Evolutionary conservation across 768 basidiomycete genomes (phyloP).

Genomic region (Termitomyces titanicus): DNA sequence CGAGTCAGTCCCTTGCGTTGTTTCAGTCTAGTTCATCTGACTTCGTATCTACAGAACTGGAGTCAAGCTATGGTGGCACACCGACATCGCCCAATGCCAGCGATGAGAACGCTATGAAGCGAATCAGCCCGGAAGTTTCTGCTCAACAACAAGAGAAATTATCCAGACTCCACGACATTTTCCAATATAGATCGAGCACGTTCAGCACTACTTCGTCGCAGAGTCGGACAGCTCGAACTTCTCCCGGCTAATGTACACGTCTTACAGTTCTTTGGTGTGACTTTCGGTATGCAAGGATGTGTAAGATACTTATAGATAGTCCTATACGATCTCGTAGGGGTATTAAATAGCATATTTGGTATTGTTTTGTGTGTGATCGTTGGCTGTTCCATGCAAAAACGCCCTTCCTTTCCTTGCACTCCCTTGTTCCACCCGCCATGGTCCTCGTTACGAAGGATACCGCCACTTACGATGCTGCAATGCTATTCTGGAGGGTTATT

Average conservation of each 20-base stretch:
- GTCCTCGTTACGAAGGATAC: conserved; percentile 17
- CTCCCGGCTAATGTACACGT: conserved; percentile 17
- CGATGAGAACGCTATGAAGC: conserved; percentile 28
- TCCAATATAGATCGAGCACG: conserved; percentile 77
- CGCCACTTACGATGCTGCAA: conserved; percentile 63
- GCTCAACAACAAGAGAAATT: conserved; percentile 56
- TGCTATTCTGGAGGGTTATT: conserved; percentile 81
- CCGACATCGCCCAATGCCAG: conserved; percentile 23
- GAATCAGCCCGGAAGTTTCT: conserved; percentile 28
- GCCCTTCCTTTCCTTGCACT: background rate
- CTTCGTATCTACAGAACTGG: conserved; percentile 45
- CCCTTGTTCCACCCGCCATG: conserved; percentile 16
- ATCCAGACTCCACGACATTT: conserved; percentile 74
- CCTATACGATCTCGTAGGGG: background rate
- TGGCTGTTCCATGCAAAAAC: background rate
- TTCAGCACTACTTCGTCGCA: conserved; percentile 44
- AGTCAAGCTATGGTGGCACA: conserved; percentile 48
- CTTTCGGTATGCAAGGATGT: background rate
- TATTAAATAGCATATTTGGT: conserved; percentile 3
- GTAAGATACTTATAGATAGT: background rate
- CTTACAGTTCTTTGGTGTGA: background rate
- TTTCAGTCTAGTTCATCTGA: conserved; percentile 1
- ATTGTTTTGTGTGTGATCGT: conserved; percentile 7
- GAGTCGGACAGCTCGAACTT: conserved; percentile 26
- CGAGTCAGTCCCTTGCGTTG: conserved; percentile 48